phyloP scores from a whole-genome alignment of 1,284 basidiomycete genomes.

The Ustilago xerochloae region DNA sequence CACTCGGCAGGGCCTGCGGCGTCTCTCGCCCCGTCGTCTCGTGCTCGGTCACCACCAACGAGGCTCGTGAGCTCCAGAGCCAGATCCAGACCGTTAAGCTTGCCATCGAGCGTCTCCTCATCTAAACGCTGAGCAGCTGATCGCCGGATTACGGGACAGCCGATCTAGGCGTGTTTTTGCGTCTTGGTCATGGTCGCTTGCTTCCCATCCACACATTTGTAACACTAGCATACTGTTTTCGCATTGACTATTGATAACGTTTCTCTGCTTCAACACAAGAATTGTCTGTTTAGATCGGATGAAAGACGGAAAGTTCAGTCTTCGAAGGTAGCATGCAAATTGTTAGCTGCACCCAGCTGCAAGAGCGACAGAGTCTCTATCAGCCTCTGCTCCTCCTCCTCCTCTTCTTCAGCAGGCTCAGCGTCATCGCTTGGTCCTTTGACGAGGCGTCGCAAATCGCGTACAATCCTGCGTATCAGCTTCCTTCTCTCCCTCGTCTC shows the following conservation, averaged over 20 bases:
- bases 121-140: conserved; percentile 35
- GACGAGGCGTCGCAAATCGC: conserved; percentile 11
- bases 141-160: conserved; percentile 1
- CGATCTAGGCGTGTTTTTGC: conserved; percentile 4
- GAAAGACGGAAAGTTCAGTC: not conserved
- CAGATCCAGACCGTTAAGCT: conserved; percentile 89
- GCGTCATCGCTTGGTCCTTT: not conserved
- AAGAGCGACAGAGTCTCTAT: conserved; percentile 12
- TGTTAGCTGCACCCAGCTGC: conserved; percentile 10
- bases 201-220: conserved; percentile 17
- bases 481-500: conserved; percentile 16
- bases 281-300: not conserved
- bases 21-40: conserved; percentile 96
- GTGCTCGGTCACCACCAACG: conserved; percentile 93
- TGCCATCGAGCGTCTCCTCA: conserved; percentile 65
- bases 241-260: conserved; percentile 4
- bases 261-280: not conserved
- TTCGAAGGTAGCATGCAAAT: conserved; percentile 12
- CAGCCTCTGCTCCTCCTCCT: not conserved
- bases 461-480: conserved; percentile 14
- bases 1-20: conserved; percentile 93
- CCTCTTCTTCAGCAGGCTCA: not conserved
- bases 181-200: conserved; percentile 3
- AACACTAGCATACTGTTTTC: conserved; percentile 26
- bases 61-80: conserved; percentile 88